Conservation (phyloP, 139 green algal genomes). For the Chlamydomonas applanata region DNA sequence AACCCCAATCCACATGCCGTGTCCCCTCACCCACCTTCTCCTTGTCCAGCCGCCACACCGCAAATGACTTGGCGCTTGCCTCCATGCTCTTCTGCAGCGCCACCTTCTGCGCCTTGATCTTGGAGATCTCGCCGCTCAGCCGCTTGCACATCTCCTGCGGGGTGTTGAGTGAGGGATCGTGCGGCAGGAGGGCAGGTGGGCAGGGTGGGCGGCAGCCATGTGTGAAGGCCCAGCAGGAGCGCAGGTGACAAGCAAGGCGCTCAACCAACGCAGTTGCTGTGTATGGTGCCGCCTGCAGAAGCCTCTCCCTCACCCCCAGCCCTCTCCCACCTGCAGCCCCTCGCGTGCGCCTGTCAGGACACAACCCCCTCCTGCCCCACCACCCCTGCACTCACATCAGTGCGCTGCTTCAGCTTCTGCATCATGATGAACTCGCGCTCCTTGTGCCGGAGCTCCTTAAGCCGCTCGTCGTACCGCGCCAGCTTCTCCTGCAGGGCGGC, state of each 20-base stretch:
- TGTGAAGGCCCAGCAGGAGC: neutral
- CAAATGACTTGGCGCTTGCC: conserved; percentile 46
- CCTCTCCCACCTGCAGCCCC: no score
- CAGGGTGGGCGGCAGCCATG: neutral
- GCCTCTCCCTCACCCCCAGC: no score
- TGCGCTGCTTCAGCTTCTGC: conserved; percentile 57
- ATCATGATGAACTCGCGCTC: conserved; percentile 38
- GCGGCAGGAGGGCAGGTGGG: no score
- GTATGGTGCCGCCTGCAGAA: no score
- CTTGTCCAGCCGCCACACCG: conserved; percentile 43
- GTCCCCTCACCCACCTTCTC: conserved; percentile 41
- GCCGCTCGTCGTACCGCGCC: conserved; percentile 32
- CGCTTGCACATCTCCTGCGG: conserved; percentile 42
- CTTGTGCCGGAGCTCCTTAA: conserved; percentile 36
- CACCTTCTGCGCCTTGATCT: conserved; percentile 83
- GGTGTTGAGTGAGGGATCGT: neutral
- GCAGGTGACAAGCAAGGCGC: no score
- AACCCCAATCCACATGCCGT: neutral
- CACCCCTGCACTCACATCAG: conserved; percentile 18
- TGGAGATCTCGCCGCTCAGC: conserved; percentile 73
- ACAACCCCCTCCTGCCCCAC: no score
- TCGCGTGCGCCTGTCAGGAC: no score
- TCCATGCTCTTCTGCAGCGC: conserved; percentile 51
- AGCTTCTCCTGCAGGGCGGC: conserved; percentile 31
- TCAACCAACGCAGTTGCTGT: no score